Percentiles rank a stretch among this genome's conserved stretches.
These are phyloP conservation scores for Pseudogymnoascus verrucosus DNA, from an alignment of 2,329 filamentous ascomycete genomes.

Conservation along the genomic window DNA sequence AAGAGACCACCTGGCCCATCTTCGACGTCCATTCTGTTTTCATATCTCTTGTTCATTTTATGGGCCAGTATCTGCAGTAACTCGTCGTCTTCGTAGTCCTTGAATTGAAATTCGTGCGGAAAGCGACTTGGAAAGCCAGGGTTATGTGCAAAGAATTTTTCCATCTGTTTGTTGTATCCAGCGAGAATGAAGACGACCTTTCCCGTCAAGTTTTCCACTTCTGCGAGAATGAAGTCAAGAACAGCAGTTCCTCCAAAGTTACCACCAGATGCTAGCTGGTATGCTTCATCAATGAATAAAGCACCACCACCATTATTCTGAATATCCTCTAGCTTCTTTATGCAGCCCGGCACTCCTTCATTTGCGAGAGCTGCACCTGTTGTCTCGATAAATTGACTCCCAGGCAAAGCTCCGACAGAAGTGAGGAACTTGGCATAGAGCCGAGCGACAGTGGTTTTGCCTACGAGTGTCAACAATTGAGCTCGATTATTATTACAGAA, in stretches of 20 bases:
- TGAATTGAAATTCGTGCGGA: not conserved
- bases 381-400: not conserved
- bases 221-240: not conserved
- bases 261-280: not conserved
- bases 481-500: too few species aligned
- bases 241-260: not conserved
- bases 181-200: not conserved
- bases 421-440: conserved; percentile 37
- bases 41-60: too few species aligned
- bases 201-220: not conserved
- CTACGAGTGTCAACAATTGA: conserved; percentile 22
- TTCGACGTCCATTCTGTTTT: too few species aligned
- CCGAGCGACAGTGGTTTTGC: conserved; percentile 62
- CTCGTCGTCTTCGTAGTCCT: not conserved
- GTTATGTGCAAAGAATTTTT: not conserved
- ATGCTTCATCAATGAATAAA: not conserved
- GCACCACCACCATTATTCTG: not conserved
- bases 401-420: not conserved
- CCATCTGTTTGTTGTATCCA: not conserved
- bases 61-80: too few species aligned
- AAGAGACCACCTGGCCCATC: too few species aligned
- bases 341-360: not conserved
- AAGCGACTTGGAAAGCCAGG: not conserved
- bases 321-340: not conserved
- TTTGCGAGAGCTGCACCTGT: not conserved